A percentile compares a stretch with the other conserved stretches of the same genome.
Conservation (phyloP, 2,329 filamentous ascomycete species). For the Penicillium sp. region DNA sequence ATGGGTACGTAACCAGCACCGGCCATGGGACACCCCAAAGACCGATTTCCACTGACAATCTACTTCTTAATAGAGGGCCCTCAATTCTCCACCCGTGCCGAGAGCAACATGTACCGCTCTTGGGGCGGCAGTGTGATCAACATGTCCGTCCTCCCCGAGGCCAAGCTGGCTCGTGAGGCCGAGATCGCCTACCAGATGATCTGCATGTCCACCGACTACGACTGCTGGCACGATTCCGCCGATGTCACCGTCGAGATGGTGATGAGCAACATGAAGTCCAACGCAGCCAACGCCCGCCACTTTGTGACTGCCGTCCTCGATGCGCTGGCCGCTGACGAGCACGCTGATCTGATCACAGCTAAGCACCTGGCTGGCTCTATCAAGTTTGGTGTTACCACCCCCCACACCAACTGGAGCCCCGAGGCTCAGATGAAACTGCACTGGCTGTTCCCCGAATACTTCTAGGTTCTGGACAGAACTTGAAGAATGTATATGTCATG, state of each 20-base stretch:
- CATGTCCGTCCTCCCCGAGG: conserved; percentile 95
- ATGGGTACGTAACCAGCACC: conserved; percentile 69
- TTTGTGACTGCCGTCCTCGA: conserved; percentile 88
- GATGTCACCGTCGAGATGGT: conserved; percentile 95
- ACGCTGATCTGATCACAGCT: conserved; percentile 75
- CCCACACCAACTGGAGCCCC: conserved; percentile 72
- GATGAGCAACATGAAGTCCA: conserved; percentile 93
- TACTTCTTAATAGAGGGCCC: conserved; percentile 74
- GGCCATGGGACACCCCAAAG: neutral
- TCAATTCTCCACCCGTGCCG: conserved; percentile 94
- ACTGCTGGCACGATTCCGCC: conserved; percentile 89
- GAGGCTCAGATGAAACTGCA: conserved; percentile 80
- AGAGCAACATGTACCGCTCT: conserved; percentile 90
- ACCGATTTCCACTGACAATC: neutral
- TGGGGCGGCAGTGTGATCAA: conserved; percentile 97
- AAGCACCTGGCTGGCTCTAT: conserved; percentile 80
- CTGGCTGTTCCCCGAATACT: conserved; percentile 88
- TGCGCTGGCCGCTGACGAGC: conserved; percentile 77
- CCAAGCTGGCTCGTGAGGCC: conserved; percentile 93
- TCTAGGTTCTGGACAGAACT: conserved; percentile 32
- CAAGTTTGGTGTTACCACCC: conserved; percentile 84
- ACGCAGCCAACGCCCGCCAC: conserved; percentile 82
- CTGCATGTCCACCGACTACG: conserved; percentile 99
- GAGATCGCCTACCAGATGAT: conserved; percentile 98
- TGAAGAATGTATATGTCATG: conserved; percentile 39